Evolutionary conservation across 371 early-diverging fungal genomes (phyloP), one percentile per base, ranked within the genome.

Genomic region (Zychaea mexicana): DNA sequence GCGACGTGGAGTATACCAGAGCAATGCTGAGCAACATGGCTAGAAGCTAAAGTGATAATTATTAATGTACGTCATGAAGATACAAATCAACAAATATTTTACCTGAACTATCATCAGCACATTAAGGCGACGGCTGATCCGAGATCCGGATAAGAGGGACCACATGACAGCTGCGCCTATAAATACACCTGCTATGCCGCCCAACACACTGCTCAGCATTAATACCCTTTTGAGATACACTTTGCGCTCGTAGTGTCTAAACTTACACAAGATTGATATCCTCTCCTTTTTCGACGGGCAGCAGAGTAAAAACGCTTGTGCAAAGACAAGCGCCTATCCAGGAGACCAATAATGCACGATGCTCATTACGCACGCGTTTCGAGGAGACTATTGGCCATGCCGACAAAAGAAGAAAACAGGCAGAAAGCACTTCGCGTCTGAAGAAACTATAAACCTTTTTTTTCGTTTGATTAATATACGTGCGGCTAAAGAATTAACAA

Each of bases 251-350:
- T n/a, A n/a, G 15, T 10, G 36, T 1, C 7, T 12, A n/a, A n/a
- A 45, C 85, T 80, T 84, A 92, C 92, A 95, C 91, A 28, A 94
- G 73, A 10, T 62, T 67, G 49, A 91, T 74, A 63, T 91, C 85
- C 62, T 93, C 92, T 21, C 85, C 91, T 67, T 87, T 90, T 65
- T 95, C 96, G 8, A 94, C 95, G 0, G 96, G 95, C 32, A 96
- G 77, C 55, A 94, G 69, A 0, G 94, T 92, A 67, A 97, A 97
- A 12, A 92, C 69, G 61, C 94, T 90, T 2, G 91, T 92, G 52
- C 78, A 70, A 3, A 90, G 49, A 61, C 95, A 94, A 10, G 84
- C 76, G 0, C 81, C 33, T 1, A 77, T 66, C 96, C 96, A 97
- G 5, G 52, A 57, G 0, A 33, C 24, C 3, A 81, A 57, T 0